These are phyloP conservation scores for Pythium brachiatum DNA, from an alignment of 352 stramenopile species.

Conservation along the genomic window DNA sequence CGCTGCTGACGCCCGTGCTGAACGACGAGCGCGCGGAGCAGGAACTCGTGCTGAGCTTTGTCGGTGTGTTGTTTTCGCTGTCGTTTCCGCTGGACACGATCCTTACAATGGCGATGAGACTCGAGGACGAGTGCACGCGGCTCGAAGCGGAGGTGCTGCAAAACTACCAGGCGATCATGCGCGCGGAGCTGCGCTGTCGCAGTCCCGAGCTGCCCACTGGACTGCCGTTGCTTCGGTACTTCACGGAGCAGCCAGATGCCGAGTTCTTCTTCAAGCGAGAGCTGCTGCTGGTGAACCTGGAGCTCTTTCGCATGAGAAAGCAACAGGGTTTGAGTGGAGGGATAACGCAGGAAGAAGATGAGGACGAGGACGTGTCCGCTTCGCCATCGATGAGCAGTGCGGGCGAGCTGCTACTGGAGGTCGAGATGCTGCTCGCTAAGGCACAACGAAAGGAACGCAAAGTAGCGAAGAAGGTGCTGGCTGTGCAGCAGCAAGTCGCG, in stretches of 20 bases:
- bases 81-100: constrained; percentile 36
- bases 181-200: constrained; percentile 17
- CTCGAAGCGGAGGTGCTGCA: constrained; percentile 38
- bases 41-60: constrained; percentile 51
- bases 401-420: constrained; percentile 22
- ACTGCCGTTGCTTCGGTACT: constrained; percentile 35
- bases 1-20: constrained; percentile 45
- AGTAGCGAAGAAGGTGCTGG: constrained; percentile 48
- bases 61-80: constrained; percentile 56
- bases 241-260: constrained; percentile 38
- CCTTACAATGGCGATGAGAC: constrained; percentile 29
- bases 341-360: neutral
- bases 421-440: constrained; percentile 23
- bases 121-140: constrained; percentile 38
- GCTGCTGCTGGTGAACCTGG: constrained; percentile 38
- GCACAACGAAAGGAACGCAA: constrained; percentile 53
- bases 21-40: constrained; percentile 46
- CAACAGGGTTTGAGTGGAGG: constrained; percentile 4
- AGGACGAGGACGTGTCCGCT: neutral
- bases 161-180: constrained; percentile 31
- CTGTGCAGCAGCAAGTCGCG: constrained; percentile 32
- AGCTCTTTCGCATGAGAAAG: constrained; percentile 11
- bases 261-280: constrained; percentile 54
- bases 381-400: neutral
- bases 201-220: constrained; percentile 9